Conservation (phyloP, 2,329 filamentous ascomycete species). For the Calycina herbarum region DNA sequence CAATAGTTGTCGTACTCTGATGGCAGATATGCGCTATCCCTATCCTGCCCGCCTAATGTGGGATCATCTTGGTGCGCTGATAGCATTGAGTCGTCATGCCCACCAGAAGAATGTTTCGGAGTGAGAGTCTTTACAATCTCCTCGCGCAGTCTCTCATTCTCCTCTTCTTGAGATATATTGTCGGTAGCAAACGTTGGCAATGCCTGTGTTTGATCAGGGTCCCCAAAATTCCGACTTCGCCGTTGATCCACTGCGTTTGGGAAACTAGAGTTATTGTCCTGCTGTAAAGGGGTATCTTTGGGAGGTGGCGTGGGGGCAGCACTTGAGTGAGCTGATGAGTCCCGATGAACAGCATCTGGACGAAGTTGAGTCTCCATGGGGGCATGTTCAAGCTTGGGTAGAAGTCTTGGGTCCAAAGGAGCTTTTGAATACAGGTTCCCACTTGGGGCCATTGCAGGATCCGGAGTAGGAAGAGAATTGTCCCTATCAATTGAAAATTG, state of each 20-base stretch:
- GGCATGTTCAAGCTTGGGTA: constrained; percentile 26
- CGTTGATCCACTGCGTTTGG: constrained; percentile 15
- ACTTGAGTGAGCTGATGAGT: constrained; percentile 38
- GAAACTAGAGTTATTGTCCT: constrained; percentile 18
- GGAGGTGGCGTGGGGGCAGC: constrained; percentile 47
- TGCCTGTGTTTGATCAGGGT: constrained; percentile 18
- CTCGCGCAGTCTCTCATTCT: constrained; percentile 70
- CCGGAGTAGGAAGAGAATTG: constrained; percentile 27
- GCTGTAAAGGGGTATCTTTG: constrained; percentile 42
- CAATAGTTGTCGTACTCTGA: constrained; percentile 70
- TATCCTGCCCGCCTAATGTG: constrained; percentile 23
- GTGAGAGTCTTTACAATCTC: constrained; percentile 73
- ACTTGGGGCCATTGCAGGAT: constrained; percentile 27
- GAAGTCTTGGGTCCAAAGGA: constrained; percentile 29
- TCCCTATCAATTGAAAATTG: constrained; percentile 1
- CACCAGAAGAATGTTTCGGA: constrained; percentile 42
- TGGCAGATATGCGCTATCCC: constrained; percentile 64
- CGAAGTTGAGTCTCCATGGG: constrained; percentile 28
- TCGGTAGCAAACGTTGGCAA: constrained; percentile 18
- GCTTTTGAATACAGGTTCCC: constrained; percentile 29
- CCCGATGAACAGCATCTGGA: constrained; percentile 30
- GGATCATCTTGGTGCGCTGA: constrained; percentile 24
- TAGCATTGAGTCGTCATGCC: constrained; percentile 17
- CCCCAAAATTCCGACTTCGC: constrained; percentile 15
- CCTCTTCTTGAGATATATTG: constrained; percentile 45